Base-by-base conservation (phyloP, 2,329 filamentous ascomycete species). In the Pseudocercospora musae region DNA sequence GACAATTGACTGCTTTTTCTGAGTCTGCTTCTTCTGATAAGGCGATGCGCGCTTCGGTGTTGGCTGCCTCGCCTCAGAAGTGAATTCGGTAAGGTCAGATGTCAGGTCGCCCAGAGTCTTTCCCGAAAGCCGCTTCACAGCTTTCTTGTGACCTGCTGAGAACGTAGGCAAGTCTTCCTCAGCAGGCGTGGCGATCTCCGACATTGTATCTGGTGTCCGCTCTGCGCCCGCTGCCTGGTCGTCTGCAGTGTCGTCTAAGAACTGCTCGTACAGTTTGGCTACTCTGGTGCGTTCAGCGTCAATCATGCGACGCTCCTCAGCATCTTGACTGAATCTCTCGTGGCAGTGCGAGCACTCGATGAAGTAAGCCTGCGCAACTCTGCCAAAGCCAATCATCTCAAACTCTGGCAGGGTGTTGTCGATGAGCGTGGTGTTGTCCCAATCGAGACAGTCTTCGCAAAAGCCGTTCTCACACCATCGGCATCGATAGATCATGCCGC, bases 361-460 rank as follows among this genome's bases (percentile, higher is more conserved):
- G 66, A 81, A 86, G 71, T 81, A 86, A 0, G 80, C 81, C 27
- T 81, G 78, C 0, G 69, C 62, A 2, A 75, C 73, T 2, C 76
- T 71, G 0, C 70, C 71, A 59, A 81, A 84, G 0, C 76, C 78
- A 1, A 85, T 73, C n/a, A 81, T 65, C 59, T 85, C 79, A 57
- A 81, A 83, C 67, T 86, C 83, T 1, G 79, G 77, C 0, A 86
- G 72, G 13, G 78, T 80, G 23, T 83, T 79, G 9, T 82, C 84
- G 11, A 87, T 69, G 0, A 87, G 78, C 3, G 76, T 75, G 0
- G 79, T 78, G 2, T 76, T 74, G 3, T 82, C 77, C 74, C 82
- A 86, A 53, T 86, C 79, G 0, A 87, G 70, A 67, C 85, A 87
- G 49, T 86, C 81, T 59, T 87, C 85, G 67, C 85, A 88, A 67